Conservation (phyloP, 2,329 filamentous ascomycete species). For the Aspergillus quadricinctus region DNA sequence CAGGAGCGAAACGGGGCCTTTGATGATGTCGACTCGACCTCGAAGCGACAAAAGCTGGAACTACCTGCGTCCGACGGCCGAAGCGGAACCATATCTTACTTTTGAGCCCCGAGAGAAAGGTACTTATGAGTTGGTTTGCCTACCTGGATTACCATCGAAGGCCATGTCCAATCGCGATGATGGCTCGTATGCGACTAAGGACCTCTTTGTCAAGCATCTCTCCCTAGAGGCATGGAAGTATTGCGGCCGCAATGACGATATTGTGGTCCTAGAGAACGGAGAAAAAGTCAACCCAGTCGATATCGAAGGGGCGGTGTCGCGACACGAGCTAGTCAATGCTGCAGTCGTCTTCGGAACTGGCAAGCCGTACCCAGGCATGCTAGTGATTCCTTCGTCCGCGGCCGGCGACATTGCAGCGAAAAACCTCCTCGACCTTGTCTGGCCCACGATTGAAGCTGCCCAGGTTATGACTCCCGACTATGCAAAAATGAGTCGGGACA, state of each 20-base stretch:
- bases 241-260: constrained; percentile 44
- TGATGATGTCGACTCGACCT: constrained; percentile 58
- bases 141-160: constrained; percentile 36
- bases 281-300: constrained; percentile 48
- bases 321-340: constrained; percentile 51
- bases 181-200: constrained; percentile 47
- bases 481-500: constrained; percentile 20
- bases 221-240: constrained; percentile 46
- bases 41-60: constrained; percentile 56
- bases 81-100: constrained; percentile 39
- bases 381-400: constrained; percentile 49
- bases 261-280: constrained; percentile 46
- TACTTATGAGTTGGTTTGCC: constrained; percentile 32
- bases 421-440: constrained; percentile 47
- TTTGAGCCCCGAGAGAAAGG: constrained; percentile 34
- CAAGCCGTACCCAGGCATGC: constrained; percentile 49
- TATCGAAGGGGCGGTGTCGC: constrained; percentile 52
- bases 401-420: constrained; percentile 38
- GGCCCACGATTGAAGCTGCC: constrained; percentile 48
- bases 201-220: constrained; percentile 45
- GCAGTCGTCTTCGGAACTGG: constrained; percentile 56
- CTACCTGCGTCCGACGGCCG: constrained; percentile 48
- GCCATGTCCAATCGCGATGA: constrained; percentile 43
- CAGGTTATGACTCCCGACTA: constrained; percentile 47
- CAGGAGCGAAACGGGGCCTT: constrained; percentile 57